Base-by-base conservation (phyloP, 75 land plant genomes). In the Sequoiadendron giganteum region DNA sequence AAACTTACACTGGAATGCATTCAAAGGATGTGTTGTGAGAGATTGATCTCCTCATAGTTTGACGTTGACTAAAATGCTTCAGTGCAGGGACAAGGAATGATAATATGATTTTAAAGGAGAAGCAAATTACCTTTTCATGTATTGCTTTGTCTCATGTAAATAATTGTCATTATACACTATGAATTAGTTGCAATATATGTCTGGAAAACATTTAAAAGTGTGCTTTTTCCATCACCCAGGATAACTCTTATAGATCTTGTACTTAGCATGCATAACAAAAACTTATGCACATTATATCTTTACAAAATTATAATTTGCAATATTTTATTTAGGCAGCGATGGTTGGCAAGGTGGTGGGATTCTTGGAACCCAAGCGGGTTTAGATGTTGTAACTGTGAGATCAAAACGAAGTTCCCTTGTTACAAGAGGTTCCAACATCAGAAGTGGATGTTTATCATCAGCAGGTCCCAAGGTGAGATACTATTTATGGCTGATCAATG, bases 391-490 rank as follows among this genome's bases (percentile, higher is more conserved):
- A 43, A 82, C 84, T 82, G 52, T 82, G 52, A 25, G 52, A 49
- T 82, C 84, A 82, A 82, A 82, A 82, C 52, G 52, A 28, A 82
- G 84, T 45, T 47, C 84, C 52, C 52, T 82, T 82, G 30, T 82
- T 0, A 40, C 52, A 47, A 82, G 52, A 82, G 84, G 52, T 43
- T 82, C 52, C 32, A 82, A 47, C 30, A n/a, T 82, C n/a, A 82
- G 32, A 45, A 82, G 49, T 82, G 52, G 52, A 45, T 8, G 84
- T 47, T 82, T 43, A 43, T 25, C 84, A 47, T n/a, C 84, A 43
- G 3, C 84, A 3, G 86, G 70, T 84, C 72, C 86, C n/a, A 85
- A 88, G 89, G 89, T 88, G 86, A 61, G 86, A 48, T 47, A 21
- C 21, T 34, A 32, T 32, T 48, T 39, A 18, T 45, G 13, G 38